phyloP scores from a whole-genome alignment of 306 rosid genomes.

The Trifolium fragiferum region DNA sequence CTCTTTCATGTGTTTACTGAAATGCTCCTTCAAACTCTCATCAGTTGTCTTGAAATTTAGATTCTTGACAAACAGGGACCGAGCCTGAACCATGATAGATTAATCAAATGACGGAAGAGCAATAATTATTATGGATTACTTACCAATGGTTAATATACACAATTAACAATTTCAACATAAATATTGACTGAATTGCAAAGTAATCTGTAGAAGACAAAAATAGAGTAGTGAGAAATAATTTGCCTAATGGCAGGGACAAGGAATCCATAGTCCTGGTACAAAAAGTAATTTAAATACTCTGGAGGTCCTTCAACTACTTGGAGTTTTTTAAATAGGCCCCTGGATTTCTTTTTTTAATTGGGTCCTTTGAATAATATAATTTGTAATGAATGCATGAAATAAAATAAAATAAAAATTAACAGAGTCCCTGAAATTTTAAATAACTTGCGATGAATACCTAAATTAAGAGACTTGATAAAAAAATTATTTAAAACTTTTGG shows the following conservation, averaged over 20 bases:
- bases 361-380: background rate
- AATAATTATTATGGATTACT: slow-evolving; percentile 16
- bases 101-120: slow-evolving; percentile 22
- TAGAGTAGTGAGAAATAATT: background rate
- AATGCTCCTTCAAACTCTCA: slow-evolving; percentile 70
- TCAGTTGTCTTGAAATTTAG: slow-evolving; percentile 85
- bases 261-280: background rate
- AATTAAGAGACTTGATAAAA: background rate
- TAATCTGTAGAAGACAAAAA: background rate
- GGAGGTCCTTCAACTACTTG: background rate
- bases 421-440: background rate
- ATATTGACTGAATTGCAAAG: background rate
- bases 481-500: background rate
- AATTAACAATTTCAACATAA: slow-evolving; percentile 22
- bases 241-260: slow-evolving; percentile 11
- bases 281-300: slow-evolving; percentile 10
- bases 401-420: background rate
- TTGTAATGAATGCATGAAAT: background rate
- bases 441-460: background rate
- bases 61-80: slow-evolving; percentile 93
- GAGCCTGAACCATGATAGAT: slow-evolving; percentile 61
- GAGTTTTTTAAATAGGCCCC: background rate
- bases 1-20: slow-evolving; percentile 67
- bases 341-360: background rate
- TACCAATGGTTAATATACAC: slow-evolving; percentile 4